Evolutionary conservation across 2,329 filamentous ascomycete genomes (phyloP), one percentile per base, ranked within the genome.

Genomic region (Westerdykella aurantiaca): DNA sequence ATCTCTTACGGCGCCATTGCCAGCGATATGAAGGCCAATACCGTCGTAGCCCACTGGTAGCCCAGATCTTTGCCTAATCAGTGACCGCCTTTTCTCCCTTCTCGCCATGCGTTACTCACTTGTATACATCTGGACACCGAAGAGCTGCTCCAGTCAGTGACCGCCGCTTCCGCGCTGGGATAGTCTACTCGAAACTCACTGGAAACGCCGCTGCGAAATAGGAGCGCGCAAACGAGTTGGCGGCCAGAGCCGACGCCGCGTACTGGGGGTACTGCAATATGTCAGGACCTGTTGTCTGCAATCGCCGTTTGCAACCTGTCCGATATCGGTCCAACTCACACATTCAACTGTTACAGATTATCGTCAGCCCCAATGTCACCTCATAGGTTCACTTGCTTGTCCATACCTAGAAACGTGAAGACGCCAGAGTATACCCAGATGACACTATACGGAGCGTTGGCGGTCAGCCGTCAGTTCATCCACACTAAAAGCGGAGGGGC

Each of bases 381-480:
- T 14, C 33, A 6, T 35, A 9, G 3, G 33, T 35, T 17, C 7
- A 12, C 2, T 12, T 29, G 25, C 25, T 35, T 3, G 33, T 9
- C 3, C 33, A 35, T 35, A 35, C 33, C 33, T 51, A 94, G 72
- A 69, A 94, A 95, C 11, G 88, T 94, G 67, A 95, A 95, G 52
- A 94, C 81, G 41, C 88, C 88, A 44, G 81, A 83, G 68, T 88
- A 96, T 23, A 85, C 81, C 45, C 94, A 78, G 47, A 95, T 78
- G 42, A 80, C 83, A 41, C 86, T 88, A 53, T 37, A 41, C 33
- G 46, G 42, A 57, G 57, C 47, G 34, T 51, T 39, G 39, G 46
- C 52, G 51, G 56, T 67, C 58, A 66, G 63, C 47, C 57, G 63
- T 33, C 46, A 51, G 47, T 52, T 43, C 31, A 52, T 56, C 44